Evolutionary conservation across 2,329 filamentous ascomycete species (phyloP).

Genomic region (Chaetomium sp.): DNA sequence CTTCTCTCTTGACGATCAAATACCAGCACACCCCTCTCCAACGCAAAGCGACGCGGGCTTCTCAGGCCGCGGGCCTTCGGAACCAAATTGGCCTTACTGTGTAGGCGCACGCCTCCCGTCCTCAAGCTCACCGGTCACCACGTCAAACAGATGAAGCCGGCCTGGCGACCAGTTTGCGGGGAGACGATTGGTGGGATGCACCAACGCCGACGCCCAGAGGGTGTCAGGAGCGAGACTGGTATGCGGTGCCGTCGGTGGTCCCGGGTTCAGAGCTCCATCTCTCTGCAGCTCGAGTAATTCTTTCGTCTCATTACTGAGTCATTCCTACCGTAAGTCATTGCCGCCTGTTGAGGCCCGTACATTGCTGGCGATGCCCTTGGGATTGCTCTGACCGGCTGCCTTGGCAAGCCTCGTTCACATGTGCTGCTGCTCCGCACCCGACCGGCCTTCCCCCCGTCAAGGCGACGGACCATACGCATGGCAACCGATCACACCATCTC

Average conservation of each 20-base stretch:
- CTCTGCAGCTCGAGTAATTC: constrained; percentile 17
- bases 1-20: neutral
- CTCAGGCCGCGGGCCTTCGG: neutral
- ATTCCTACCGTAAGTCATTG: neutral
- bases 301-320: neutral
- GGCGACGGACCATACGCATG: constrained; percentile 27
- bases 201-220: constrained; percentile 21
- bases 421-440: constrained; percentile 21
- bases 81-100: constrained; percentile 14
- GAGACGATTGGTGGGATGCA: constrained; percentile 30
- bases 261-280: neutral
- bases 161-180: neutral
- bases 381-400: constrained; percentile 9
- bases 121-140: constrained; percentile 29
- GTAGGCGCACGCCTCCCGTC: constrained; percentile 9
- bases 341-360: constrained; percentile 6
- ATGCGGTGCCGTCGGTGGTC: neutral
- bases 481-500: constrained; percentile 26
- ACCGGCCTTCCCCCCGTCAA: constrained; percentile 5
- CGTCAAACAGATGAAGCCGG: constrained; percentile 14
- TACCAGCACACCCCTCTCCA: neutral
- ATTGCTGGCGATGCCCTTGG: constrained; percentile 4
- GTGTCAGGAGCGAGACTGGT: constrained; percentile 22
- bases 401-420: constrained; percentile 23
- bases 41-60: neutral